These are phyloP conservation scores for Periglandula ipomoeae DNA, from an alignment of 2,329 filamentous ascomycete species.

Conservation along the genomic window DNA sequence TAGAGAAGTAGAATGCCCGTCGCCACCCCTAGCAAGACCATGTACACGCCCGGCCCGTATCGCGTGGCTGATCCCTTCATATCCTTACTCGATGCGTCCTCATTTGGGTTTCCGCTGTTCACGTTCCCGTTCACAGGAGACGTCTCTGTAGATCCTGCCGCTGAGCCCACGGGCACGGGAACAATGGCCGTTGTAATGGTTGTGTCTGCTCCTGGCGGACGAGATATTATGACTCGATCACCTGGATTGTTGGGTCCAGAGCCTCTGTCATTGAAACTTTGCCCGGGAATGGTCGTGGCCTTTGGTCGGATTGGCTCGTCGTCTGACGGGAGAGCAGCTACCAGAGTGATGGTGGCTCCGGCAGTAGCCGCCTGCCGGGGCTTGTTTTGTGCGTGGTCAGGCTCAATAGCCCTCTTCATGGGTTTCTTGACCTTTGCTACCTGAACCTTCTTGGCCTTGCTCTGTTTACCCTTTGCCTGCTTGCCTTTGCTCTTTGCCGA, in stretches of 20 bases:
- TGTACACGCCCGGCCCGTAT: not conserved
- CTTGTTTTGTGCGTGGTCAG: not conserved
- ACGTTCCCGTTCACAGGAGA: not conserved
- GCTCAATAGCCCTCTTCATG: not conserved
- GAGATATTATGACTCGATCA: not conserved
- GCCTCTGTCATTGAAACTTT: not conserved
- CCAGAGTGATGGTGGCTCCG: not conserved
- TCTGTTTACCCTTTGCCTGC: not conserved
- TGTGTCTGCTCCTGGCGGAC: not conserved
- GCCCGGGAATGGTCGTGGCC: not conserved
- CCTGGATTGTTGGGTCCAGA: not conserved
- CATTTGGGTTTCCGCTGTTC: not conserved
- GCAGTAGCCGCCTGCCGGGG: not conserved
- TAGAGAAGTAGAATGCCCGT: not conserved
- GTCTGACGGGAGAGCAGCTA: not conserved
- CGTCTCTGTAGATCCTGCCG: not conserved
- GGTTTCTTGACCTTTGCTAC: not conserved
- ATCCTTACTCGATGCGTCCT: not conserved
- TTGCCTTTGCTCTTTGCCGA: not conserved
- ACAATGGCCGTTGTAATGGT: slow-evolving; percentile 1
- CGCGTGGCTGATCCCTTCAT: not conserved
- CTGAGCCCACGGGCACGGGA: not conserved
- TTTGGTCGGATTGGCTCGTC: not conserved
- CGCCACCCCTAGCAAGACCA: not conserved
- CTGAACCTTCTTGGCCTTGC: not conserved